Conservation (phyloP, 768 basidiomycete genomes). For the Boletus sp. region DNA sequence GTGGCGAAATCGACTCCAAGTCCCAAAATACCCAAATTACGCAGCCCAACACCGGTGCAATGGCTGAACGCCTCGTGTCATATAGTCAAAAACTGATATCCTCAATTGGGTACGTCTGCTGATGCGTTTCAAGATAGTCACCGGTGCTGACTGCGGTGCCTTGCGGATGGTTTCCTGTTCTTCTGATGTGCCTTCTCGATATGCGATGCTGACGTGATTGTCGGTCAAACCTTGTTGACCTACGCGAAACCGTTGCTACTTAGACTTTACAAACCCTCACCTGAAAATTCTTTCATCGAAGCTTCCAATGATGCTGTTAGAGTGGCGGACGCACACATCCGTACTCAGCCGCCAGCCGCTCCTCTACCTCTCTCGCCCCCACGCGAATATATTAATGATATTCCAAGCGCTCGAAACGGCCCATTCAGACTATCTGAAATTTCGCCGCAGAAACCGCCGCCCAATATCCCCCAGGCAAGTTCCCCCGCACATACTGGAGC, state of each 20-base stretch:
- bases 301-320: conserved; percentile 9
- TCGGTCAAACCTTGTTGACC: conserved; percentile 21
- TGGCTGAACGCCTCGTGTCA: conserved; percentile 49
- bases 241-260: conserved; percentile 9
- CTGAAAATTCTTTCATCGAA: conserved; percentile 17
- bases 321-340: conserved; percentile 1
- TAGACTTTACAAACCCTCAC: conserved; percentile 31
- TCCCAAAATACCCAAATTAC: conserved; percentile 17
- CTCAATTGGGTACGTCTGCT: conserved; percentile 44
- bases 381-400: conserved; percentile 1
- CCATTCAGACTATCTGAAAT: conserved; percentile 51
- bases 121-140: conserved; percentile 19
- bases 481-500: conserved; percentile 10
- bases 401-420: background rate
- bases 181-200: conserved; percentile 16
- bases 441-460: conserved; percentile 40
- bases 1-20: conserved; percentile 31
- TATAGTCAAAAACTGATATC: conserved; percentile 47
- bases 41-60: conserved; percentile 29
- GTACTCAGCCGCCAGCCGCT: conserved; percentile 6
- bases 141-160: conserved; percentile 28
- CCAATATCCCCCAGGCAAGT: background rate
- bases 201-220: conserved; percentile 26
- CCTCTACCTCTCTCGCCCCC: background rate
- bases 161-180: conserved; percentile 15